These are phyloP conservation scores for Endothia cerciana DNA, from an alignment of 2,329 filamentous ascomycete genomes.

Conservation along the genomic window DNA sequence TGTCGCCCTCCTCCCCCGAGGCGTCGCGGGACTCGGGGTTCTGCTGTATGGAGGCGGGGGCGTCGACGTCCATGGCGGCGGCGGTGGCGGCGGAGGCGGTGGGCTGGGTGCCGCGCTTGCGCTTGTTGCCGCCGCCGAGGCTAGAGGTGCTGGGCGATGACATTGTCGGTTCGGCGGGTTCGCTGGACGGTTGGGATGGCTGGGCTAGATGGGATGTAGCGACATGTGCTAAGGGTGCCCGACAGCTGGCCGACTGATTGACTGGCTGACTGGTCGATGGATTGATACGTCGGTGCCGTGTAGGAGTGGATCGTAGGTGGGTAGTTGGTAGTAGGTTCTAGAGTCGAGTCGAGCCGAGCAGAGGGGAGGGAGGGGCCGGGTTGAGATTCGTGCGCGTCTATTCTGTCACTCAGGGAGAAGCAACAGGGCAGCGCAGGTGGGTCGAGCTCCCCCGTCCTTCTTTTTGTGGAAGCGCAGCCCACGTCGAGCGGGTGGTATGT, in stretches of 20 bases:
- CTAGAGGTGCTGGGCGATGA: constrained; percentile 57
- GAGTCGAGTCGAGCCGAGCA: neutral
- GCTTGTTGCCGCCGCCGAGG: constrained; percentile 62
- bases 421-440: neutral
- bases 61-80: constrained; percentile 40
- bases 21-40: constrained; percentile 80
- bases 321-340: neutral
- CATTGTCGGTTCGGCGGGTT: constrained; percentile 47
- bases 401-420: neutral
- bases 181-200: neutral
- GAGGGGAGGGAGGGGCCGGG: constrained; percentile 5
- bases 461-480: neutral
- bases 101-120: constrained; percentile 65
- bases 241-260: too few relatives aligned
- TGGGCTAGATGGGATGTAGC: neutral
- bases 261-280: neutral
- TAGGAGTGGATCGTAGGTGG: neutral
- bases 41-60: constrained; percentile 63
- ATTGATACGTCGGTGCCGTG: neutral
- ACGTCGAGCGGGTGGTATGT: neutral
- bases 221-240: neutral
- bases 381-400: constrained; percentile 24
- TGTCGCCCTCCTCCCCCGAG: constrained; percentile 79
- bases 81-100: constrained; percentile 56
- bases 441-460: neutral